Percentiles rank a stretch among this genome's conserved stretches.
These are phyloP conservation scores for Salix koriyanagi DNA, from an alignment of 345 rosid species.

Conservation along the genomic window DNA sequence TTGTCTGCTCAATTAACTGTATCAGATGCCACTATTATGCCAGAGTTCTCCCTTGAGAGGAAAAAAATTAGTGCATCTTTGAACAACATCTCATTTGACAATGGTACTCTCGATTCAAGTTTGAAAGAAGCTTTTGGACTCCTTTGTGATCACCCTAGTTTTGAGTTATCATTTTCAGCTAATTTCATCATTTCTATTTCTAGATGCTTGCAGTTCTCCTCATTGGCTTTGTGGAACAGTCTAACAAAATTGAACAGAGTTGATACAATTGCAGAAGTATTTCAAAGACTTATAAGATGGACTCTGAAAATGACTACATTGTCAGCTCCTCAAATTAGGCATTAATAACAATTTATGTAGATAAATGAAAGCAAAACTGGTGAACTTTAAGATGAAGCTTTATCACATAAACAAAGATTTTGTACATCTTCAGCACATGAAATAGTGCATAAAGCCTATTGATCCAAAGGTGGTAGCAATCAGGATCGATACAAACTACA, in stretches of 20 bases:
- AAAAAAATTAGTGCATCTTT: neutral
- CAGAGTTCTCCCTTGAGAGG: neutral
- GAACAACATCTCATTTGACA: conserved; percentile 19
- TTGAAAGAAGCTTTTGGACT: conserved; percentile 22
- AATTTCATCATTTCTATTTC: conserved; percentile 67
- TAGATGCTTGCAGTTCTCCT: conserved; percentile 70
- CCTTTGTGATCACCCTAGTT: conserved; percentile 36
- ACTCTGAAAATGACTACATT: neutral
- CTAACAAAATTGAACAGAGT: conserved; percentile 73
- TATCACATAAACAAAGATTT: neutral
- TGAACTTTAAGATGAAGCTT: neutral
- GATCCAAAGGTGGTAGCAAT: neutral
- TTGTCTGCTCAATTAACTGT: neutral
- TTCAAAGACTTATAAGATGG: neutral
- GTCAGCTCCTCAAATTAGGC: neutral
- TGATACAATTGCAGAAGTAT: conserved; percentile 53
- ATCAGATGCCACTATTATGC: neutral
- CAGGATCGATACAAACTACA: neutral
- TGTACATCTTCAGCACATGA: neutral
- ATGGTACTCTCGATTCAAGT: conserved; percentile 23
- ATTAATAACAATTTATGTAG: neutral
- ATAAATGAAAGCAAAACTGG: neutral
- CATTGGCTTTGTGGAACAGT: conserved; percentile 70
- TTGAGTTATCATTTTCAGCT: conserved; percentile 43
- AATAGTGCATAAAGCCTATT: neutral